Base-by-base conservation (phyloP, 345 rosid genomes). In the Litchi chinensis region DNA sequence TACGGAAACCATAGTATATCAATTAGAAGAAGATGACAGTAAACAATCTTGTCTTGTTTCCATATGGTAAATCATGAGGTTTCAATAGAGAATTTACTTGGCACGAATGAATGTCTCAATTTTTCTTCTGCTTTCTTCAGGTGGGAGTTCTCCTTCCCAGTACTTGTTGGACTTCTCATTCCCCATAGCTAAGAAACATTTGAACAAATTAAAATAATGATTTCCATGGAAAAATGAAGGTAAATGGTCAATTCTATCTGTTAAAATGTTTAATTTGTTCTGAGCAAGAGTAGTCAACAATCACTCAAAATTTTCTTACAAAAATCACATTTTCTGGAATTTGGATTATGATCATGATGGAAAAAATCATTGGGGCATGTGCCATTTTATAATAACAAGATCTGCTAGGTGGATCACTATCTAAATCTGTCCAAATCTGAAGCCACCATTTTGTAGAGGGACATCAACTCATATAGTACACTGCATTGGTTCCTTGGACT, bases 61-160 rank as follows among this genome's bases (percentile, higher is more conserved):
- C 48, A 41, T 21, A 37, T 16, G 21, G 32, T 37, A 26, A 10
- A 39, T 28, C 41, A 41, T 50, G 15, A 68, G 44, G 24, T 11
- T 69, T 22, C 4, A 21, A 71, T 65, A 18, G 73, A 65, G 26
- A 37, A 62, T 48, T 24, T 87, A 88, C 91, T 90, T 90, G 77
- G 84, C 76, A 68, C 80, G 88, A 65, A 90, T 84, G 71, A 90
- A 90, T 60, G 76, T 82, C 81, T 88, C 86, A 26, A 82, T 84
- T n/a, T 77, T 80, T 62, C 77, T 87, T 83, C 88, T 84, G 71
- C 83, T 82, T 66, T 79, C 82, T 71, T 87, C 74, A 41, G 86
- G 68, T 41, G 90, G 91, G 74, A 87, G 32, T 75, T 87, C 85
- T 71, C 91, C 90, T 83, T 90, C 93, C 93, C 93, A 90, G 72